phyloP scores from a whole-genome alignment of 2,329 filamentous ascomycete genomes.

The Cladosporium sp. region DNA sequence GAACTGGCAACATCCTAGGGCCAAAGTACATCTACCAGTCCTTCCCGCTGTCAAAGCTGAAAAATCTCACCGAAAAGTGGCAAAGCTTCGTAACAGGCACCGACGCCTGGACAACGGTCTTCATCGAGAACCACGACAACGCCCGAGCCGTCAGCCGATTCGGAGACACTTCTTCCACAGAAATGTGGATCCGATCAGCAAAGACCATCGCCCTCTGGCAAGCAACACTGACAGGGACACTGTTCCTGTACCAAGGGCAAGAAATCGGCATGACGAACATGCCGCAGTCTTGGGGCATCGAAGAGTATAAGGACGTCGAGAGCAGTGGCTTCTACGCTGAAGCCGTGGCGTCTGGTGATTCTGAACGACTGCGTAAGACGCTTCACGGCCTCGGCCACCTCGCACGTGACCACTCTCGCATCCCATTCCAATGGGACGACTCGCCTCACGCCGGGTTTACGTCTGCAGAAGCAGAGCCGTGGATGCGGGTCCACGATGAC shows the following conservation, averaged over 20 bases:
- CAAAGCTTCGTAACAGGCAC: constrained; percentile 48
- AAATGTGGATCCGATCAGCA: constrained; percentile 35
- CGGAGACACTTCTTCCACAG: constrained; percentile 37
- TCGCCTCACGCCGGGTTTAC: constrained; percentile 60
- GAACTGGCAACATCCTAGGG: constrained; percentile 18
- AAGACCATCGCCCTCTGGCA: constrained; percentile 57
- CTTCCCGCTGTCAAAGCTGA: constrained; percentile 10
- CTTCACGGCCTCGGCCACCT: constrained; percentile 50
- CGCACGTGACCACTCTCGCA: constrained; percentile 62
- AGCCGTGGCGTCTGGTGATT: constrained; percentile 22
- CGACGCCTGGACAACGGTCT: constrained; percentile 59
- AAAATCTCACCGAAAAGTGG: constrained; percentile 14
- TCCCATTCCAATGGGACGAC: constrained; percentile 66
- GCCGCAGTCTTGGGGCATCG: constrained; percentile 53
- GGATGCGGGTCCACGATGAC: constrained; percentile 65
- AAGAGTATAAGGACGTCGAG: constrained; percentile 61
- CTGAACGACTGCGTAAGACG: constrained; percentile 39
- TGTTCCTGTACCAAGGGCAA: constrained; percentile 65
- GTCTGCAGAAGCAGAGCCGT: constrained; percentile 48
- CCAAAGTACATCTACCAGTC: constrained; percentile 19
- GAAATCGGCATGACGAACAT: constrained; percentile 63
- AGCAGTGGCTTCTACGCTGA: constrained; percentile 38
- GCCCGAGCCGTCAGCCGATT: constrained; percentile 52
- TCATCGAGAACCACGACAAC: constrained; percentile 63
- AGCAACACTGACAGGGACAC: constrained; percentile 54